phyloP scores from a whole-genome alignment of 176 grass and related monocot genomes.

The Eremochloa ophiuroides region DNA sequence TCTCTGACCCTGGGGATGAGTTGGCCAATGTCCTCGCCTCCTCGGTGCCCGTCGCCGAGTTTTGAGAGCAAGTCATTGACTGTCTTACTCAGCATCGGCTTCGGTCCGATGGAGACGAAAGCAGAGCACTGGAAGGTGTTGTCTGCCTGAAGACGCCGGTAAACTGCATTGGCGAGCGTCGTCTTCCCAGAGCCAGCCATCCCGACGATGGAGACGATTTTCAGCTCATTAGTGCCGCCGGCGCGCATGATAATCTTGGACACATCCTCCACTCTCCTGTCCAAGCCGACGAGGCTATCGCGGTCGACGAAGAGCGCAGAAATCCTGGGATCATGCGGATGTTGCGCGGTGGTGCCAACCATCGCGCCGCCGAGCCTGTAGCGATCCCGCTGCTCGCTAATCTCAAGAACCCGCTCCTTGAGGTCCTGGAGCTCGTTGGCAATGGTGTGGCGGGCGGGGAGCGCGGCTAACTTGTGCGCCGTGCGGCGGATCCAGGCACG shows the following conservation, averaged over 20 bases:
- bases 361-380: conserved; percentile 12
- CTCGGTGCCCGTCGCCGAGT: background rate
- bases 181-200: conserved; percentile 48
- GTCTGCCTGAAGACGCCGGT: background rate
- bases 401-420: conserved; percentile 18
- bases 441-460: conserved; percentile 28
- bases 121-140: background rate
- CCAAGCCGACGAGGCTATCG: background rate
- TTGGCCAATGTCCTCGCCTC: conserved; percentile 1
- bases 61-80: background rate
- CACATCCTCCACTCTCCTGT: conserved; percentile 8
- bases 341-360: background rate
- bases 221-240: background rate
- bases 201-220: conserved; percentile 9
- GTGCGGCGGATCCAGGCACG: background rate
- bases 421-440: conserved; percentile 29
- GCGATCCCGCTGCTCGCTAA: conserved; percentile 28
- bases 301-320: background rate
- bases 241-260: background rate
- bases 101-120: conserved; percentile 4
- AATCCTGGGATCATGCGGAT: background rate
- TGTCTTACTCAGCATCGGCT: background rate
- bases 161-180: conserved; percentile 13
- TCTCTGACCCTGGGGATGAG: background rate
- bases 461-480: background rate